Evolutionary conservation across 345 rosid species (phyloP).

Genomic region (Eucalyptus sp.): DNA sequence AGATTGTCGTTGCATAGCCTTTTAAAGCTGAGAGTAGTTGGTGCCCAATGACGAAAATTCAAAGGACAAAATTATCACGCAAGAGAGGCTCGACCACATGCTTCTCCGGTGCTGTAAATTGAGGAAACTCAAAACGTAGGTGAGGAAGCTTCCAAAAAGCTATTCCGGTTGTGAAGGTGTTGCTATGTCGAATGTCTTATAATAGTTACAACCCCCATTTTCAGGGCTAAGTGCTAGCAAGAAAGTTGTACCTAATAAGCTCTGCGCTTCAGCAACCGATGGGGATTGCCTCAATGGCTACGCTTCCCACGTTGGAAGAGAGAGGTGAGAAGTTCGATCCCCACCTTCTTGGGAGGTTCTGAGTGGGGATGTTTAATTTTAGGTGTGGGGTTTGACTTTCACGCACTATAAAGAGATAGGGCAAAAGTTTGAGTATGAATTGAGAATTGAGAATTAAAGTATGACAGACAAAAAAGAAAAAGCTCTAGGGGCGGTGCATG

Average conservation of each 20-base stretch:
- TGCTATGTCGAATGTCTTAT: background rate
- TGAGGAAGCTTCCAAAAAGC: background rate
- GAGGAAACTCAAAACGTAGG: background rate
- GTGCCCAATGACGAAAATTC: background rate
- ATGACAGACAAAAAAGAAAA: no score
- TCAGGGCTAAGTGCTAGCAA: background rate
- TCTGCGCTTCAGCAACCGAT: no score
- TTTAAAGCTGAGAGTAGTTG: background rate
- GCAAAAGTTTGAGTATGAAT: no score
- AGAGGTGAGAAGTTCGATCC: no score
- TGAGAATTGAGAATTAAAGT: no score
- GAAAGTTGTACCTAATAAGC: background rate
- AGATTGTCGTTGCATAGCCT: background rate
- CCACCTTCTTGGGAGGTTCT: rapidly evolving
- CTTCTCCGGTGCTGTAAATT: background rate
- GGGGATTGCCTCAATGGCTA: no score
- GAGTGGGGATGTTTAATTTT: no score
- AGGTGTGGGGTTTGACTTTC: rapidly evolving
- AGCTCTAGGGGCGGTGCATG: no score
- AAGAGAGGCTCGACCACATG: background rate
- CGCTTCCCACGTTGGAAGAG: no score
- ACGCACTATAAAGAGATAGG: rapidly evolving
- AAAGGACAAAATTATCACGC: background rate
- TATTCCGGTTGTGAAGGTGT: background rate
- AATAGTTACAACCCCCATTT: background rate